phyloP scores from a whole-genome alignment of 345 rosid genomes.

The Erysimum cheiranthoides region DNA sequence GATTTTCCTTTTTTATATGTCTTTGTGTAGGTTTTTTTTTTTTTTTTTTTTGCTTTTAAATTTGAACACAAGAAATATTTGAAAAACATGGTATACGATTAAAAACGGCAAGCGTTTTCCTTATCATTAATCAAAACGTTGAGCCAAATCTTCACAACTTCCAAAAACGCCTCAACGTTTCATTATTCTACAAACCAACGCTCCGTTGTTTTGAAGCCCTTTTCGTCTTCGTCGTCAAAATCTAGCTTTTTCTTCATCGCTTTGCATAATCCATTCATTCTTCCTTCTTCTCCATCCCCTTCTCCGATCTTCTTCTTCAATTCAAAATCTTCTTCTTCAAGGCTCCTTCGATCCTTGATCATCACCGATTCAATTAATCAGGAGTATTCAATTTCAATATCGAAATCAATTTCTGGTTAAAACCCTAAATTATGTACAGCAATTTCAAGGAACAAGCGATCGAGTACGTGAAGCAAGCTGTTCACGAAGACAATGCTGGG shows the following conservation, averaged over 20 bases:
- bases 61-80: no score
- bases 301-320: slow-evolving; percentile 23
- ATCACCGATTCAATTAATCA: slow-evolving; percentile 1
- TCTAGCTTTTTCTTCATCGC: slow-evolving; percentile 26
- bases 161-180: slow-evolving; percentile 26
- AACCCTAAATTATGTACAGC: slow-evolving; percentile 73
- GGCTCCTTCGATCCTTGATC: slow-evolving; percentile 11
- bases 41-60: no score
- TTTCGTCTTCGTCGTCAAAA: slow-evolving; percentile 42
- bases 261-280: slow-evolving; percentile 17
- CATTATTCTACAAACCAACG: background rate
- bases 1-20: no score
- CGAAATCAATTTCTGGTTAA: slow-evolving; percentile 20
- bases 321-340: background rate
- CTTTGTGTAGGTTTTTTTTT: no score
- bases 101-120: slow-evolving; percentile 33
- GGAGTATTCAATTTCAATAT: slow-evolving; percentile 1
- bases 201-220: slow-evolving; percentile 30
- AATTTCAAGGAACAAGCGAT: slow-evolving; percentile 95
- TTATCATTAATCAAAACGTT: background rate
- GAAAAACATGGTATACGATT: no score
- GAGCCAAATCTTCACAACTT: background rate
- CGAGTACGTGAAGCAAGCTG: slow-evolving; percentile 96
- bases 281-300: background rate
- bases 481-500: slow-evolving; percentile 86